Evolutionary conservation across 225 moss, liverwort and hornwort species (phyloP).

Genomic region (Takakia lepidozioides): DNA sequence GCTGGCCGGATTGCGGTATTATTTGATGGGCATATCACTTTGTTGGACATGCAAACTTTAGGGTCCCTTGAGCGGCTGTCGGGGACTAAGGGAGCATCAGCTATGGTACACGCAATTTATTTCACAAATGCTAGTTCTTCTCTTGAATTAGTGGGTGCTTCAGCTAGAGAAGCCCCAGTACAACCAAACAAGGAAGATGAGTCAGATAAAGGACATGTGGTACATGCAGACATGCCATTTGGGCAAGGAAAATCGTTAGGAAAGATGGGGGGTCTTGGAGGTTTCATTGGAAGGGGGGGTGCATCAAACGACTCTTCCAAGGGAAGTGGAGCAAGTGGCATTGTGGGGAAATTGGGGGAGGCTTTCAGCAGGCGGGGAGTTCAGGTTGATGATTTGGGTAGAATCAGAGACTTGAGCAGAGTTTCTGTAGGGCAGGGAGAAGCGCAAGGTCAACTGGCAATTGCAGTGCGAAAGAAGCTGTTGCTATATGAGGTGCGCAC

Average conservation of each 20-base stretch:
- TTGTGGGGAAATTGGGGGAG: conserved; percentile 35
- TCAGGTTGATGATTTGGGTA: conserved; percentile 30
- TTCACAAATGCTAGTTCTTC: conserved; percentile 22
- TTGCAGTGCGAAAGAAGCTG: conserved; percentile 75
- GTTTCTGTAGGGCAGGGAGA: conserved; percentile 22
- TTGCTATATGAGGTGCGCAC: conserved; percentile 65
- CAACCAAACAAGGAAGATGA: conserved; percentile 7
- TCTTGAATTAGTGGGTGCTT: conserved; percentile 1
- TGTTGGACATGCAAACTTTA: conserved; percentile 67
- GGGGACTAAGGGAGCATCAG: conserved; percentile 74
- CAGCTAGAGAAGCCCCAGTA: too few relatives aligned
- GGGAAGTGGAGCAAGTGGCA: conserved; percentile 11
- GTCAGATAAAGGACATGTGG: not conserved
- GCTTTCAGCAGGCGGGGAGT: conserved; percentile 37
- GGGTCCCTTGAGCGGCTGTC: conserved; percentile 60
- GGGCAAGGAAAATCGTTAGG: too few relatives aligned
- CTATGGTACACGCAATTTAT: conserved; percentile 47
- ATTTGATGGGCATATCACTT: conserved; percentile 73
- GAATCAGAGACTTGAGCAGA: conserved; percentile 14
- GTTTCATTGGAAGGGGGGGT: not conserved
- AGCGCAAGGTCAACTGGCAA: conserved; percentile 56
- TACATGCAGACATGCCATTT: too few relatives aligned
- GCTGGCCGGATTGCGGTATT: conserved; percentile 79
- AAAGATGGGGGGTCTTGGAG: too few relatives aligned
- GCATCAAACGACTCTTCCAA: not conserved